phyloP scores from a whole-genome alignment of 2,329 filamentous ascomycete genomes.

The Xylaria sp. region DNA sequence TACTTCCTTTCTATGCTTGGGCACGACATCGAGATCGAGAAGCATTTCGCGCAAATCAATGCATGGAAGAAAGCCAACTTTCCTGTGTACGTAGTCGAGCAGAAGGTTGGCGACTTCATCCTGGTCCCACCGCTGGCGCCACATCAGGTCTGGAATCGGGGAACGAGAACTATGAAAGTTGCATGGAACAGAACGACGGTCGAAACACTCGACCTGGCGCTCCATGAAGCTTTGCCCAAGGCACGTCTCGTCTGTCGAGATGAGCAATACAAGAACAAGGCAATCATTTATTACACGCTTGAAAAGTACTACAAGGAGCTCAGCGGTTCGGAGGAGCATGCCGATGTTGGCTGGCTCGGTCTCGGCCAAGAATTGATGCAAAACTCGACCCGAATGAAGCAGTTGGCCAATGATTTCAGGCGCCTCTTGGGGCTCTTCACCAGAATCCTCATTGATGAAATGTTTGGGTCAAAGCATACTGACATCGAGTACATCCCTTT shows the following conservation, averaged over 20 bases:
- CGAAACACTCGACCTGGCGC: constrained; percentile 83
- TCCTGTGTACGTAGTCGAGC: constrained; percentile 89
- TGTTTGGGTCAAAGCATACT: constrained; percentile 74
- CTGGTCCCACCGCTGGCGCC: constrained; percentile 91
- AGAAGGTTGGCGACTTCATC: constrained; percentile 88
- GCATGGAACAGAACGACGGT: constrained; percentile 96
- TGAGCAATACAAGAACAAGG: constrained; percentile 98
- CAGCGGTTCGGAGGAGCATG: constrained; percentile 52
- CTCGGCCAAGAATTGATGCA: constrained; percentile 47
- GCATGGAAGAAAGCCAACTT: constrained; percentile 96
- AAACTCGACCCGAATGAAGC: constrained; percentile 57
- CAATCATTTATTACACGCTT: constrained; percentile 87
- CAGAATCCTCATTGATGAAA: constrained; percentile 80
- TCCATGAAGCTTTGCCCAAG: constrained; percentile 85
- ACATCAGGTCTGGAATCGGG: constrained; percentile 98
- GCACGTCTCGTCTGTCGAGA: constrained; percentile 91
- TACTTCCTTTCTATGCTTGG: constrained; percentile 93
- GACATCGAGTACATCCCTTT: constrained; percentile 77
- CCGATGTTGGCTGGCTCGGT: constrained; percentile 51
- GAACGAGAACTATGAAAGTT: constrained; percentile 94
- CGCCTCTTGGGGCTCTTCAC: constrained; percentile 78
- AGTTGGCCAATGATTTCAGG: constrained; percentile 82
- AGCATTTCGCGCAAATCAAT: constrained; percentile 93
- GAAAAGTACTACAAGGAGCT: constrained; percentile 74
- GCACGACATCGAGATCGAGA: constrained; percentile 95